Base-by-base conservation (phyloP, 2,329 filamentous ascomycete species). In the Ilyonectria mors-panacis region DNA sequence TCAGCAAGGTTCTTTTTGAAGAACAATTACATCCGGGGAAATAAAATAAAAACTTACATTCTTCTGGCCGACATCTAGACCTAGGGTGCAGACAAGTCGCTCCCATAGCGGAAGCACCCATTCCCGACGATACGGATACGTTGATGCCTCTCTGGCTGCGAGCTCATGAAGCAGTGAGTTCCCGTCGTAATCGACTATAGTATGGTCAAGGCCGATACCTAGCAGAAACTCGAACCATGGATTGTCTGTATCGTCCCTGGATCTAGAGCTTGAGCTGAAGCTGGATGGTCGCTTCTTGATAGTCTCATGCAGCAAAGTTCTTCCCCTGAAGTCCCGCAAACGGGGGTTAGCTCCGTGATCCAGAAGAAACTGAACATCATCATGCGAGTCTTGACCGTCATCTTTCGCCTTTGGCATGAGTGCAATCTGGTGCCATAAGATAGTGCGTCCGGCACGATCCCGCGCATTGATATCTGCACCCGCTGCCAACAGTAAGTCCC, bases 281-380 rank as follows among this genome's bases (percentile, higher is more conserved):
- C 33, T 5, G 44, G 5, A 2, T 17, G 15, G 8, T 7, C 6
- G 56, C 42, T 7, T 51, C 9, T 54, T 61, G 17, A 59, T 47
- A 48, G 56, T 17, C 42, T 59, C 56, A 37, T 59, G 56, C 26
- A 59, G 42, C 9, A 9, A 59, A 23, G 56, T 59, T 23, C 56
- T 59, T 30, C 56, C 56, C n/a, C 26, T 35, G 9, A 17, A 7
- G 5, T 42, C 39, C 12, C 39, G 39, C 39, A 42, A n/a, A 13
- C 15, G 17, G 39, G 39, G 39, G 15, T 2, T 2, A 5, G 39
- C 10, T 42, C 39, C 39, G 8, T n/a, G 39, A n/a, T 42, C 39
- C 2, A 42, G 39, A 42, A 42, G 39, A 42, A 42, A 15, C 39
- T 8, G 39, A 42, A 42, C 2, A 42, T 15, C 12, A n/a, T 7